Evolutionary conservation across 1,284 basidiomycete species (phyloP), one percentile per base, ranked within the genome.

Genomic region (Amanita bisporigera): DNA sequence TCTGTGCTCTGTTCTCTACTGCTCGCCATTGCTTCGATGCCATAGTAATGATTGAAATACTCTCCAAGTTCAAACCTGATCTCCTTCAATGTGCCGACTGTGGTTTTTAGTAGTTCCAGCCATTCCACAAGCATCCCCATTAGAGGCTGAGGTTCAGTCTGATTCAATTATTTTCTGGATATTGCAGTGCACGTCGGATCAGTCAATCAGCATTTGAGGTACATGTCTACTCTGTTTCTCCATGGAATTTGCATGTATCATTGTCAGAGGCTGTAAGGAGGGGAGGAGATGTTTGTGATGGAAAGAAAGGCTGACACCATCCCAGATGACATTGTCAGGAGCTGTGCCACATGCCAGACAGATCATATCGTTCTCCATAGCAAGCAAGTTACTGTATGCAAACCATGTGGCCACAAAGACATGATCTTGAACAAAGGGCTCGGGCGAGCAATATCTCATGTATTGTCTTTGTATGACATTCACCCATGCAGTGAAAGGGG

Each of bases 401-500:
- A 54, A 54, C 50, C 50, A 54, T 33, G 50, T 26, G 1, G 21
- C 10, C 12, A 21, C 14, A 33, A 54, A 54, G 11, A 54, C 29
- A 33, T 29, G 29, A 17, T 54, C 50, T 2, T n/a, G 50, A 33
- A 26, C 14, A 19, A 54, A 54, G 1, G 50, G 29, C 9, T 14
- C 10, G 3, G 24, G 49, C 4, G 50, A 33, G 3, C 12, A 29
- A 17, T 54, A 19, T 15, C 29, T 12, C 14, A 6, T 17, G 26
- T 54, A 54, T 6, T 26, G 2, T 54, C 24, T 33, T 6, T 15
- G 50, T 15, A 71, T 55, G 7, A 69, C 64, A n/a, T 60, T 58
- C 0, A 72, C 67, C 70, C 72, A 79, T 6, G 76, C 71, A 0
- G 69, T 69, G 63, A 79, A 79, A 17, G 75, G 77, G 0, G 72